phyloP scores from a whole-genome alignment of 2,329 filamentous ascomycete species.

The Coniochaeta sp. region DNA sequence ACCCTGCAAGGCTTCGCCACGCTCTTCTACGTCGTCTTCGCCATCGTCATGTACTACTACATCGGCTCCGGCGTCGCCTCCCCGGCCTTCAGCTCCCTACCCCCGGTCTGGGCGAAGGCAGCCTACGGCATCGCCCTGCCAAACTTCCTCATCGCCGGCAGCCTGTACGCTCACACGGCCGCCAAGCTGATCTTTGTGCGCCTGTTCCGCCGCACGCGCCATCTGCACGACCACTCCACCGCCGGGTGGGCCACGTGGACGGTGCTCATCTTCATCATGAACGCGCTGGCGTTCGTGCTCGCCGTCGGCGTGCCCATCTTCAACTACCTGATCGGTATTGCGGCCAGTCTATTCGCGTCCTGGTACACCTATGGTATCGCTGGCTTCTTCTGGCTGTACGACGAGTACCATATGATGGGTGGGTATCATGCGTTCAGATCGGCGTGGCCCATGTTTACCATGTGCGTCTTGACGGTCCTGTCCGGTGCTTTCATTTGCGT shows the following conservation, averaged over 20 bases:
- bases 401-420: slow-evolving; percentile 34
- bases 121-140: slow-evolving; percentile 43
- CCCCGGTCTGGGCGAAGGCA: slow-evolving; percentile 37
- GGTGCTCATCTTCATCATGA: slow-evolving; percentile 35
- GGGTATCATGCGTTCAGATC: slow-evolving; percentile 28
- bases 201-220: slow-evolving; percentile 34
- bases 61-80: slow-evolving; percentile 35
- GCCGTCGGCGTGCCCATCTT: slow-evolving; percentile 45
- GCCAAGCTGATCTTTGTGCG: slow-evolving; percentile 43
- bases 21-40: slow-evolving; percentile 41
- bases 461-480: slow-evolving; percentile 33
- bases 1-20: slow-evolving; percentile 41
- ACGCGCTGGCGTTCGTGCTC: slow-evolving; percentile 33
- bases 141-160: slow-evolving; percentile 41
- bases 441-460: slow-evolving; percentile 26
- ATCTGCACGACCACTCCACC: slow-evolving; percentile 38
- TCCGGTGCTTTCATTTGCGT: slow-evolving; percentile 40
- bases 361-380: slow-evolving; percentile 49
- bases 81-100: slow-evolving; percentile 39
- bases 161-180: slow-evolving; percentile 42
- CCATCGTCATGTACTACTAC: slow-evolving; percentile 42
- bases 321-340: slow-evolving; percentile 44
- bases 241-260: slow-evolving; percentile 40
- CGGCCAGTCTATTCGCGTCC: slow-evolving; percentile 40
- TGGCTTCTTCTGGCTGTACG: slow-evolving; percentile 44